A percentile compares a stretch with the other conserved stretches of the same genome.
Conservation (phyloP, 1,284 basidiomycete genomes). For the Naganishia sp. region DNA sequence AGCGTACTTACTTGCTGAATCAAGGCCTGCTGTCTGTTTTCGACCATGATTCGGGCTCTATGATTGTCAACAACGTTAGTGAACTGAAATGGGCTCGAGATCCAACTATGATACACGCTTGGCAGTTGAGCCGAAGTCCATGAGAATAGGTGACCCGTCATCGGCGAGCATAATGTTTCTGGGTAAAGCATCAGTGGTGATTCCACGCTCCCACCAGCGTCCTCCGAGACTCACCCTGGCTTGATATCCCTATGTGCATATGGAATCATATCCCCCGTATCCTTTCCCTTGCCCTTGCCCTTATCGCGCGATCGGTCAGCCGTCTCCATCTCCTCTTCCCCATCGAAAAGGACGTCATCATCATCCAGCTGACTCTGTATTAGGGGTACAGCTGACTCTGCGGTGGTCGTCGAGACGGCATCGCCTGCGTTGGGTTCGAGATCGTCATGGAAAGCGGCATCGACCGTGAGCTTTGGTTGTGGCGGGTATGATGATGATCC, state of each 20-base stretch:
- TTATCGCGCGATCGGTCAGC: conserved; percentile 44
- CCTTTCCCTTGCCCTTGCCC: conserved; percentile 37
- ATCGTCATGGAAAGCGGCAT: conserved; percentile 45
- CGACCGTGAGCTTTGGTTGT: conserved; percentile 23
- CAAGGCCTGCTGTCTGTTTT: conserved; percentile 67
- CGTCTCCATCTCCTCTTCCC: conserved; percentile 64
- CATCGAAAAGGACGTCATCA: conserved; percentile 70
- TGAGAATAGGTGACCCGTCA: conserved; percentile 86
- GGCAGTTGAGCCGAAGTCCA: conserved; percentile 90
- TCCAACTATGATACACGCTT: conserved; percentile 40
- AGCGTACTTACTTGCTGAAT: conserved; percentile 62
- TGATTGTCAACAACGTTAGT: not conserved
- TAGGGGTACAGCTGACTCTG: conserved; percentile 25
- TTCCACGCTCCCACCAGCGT: not conserved
- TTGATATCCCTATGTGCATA: conserved; percentile 98
- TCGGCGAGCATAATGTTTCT: conserved; percentile 97
- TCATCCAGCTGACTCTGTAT: conserved; percentile 49
- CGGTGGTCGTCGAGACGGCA: conserved; percentile 16
- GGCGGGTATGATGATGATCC: conserved; percentile 28
- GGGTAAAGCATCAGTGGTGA: not conserved
- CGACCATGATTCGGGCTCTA: conserved; percentile 16
- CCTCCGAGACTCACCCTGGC: conserved; percentile 68
- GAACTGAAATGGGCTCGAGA: not conserved
- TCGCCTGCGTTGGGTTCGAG: conserved; percentile 25
- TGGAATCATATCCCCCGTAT: conserved; percentile 63